Evolutionary conservation across 1,139 yeast species (phyloP), one percentile per base, ranked within the genome.

Genomic region (Taphrina pruni): DNA sequence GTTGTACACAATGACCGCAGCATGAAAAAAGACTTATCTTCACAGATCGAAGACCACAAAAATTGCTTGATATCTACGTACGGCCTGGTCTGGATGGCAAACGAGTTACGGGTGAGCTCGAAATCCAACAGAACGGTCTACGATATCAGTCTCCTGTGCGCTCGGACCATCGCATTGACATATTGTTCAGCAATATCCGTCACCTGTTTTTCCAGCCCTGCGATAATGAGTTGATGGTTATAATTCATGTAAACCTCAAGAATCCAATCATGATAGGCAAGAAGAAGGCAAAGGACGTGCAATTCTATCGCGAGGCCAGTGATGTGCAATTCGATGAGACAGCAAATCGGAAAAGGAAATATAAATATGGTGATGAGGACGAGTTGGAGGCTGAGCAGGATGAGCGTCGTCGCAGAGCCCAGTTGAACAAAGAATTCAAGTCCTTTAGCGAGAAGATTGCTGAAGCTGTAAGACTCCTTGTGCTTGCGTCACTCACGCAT

Each of bases 361-460:
- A 92, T 82, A 82, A 97, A 77, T 94, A 94, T 76, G 99, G 99
- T 69, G 99, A 94, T 78, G 99, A 94, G 79, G 99, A 94, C 79
- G 99, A 94, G 80, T 83, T 95, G 73, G 99, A 95, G 80, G 98
- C 94, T 79, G 99, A 95, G 81, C 98, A 94, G 80, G 98, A 94
- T 79, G 99, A 94, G 81, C 88, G 98, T 80, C 86, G 95, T 78
- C 86, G 97, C 78, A 89, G 96, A 75, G 89, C 90, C 20, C 86
- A 91, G 62, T 85, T 94, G 76, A 97, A 95, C 81, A 91, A 89
- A 78, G 99, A 95, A 79, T 94, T 93, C 80, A 88, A 87, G 78
- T 83, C 85, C 65, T 95, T 92, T 82, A 94, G 96, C 39, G 98
- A 94, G 78, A 85, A 88, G 72, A 93, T 94, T 75, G 88, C 97